A percentile compares a stretch with the other conserved stretches of the same genome.
Conservation (phyloP, 2,329 filamentous ascomycete species). For the Xylariaceae sp. region DNA sequence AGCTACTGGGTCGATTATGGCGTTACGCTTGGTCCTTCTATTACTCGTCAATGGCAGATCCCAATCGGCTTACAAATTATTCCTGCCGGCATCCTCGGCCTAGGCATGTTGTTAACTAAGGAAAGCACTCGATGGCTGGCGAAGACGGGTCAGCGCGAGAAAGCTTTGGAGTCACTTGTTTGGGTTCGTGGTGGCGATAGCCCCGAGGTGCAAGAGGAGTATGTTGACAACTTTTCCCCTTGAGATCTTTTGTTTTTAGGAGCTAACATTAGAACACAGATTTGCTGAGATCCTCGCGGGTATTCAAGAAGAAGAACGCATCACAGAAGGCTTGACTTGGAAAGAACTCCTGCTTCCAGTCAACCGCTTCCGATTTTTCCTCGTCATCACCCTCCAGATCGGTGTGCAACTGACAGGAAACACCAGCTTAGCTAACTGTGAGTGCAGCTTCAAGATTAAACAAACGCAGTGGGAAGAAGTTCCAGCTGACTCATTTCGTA, state of each 20-base stretch:
- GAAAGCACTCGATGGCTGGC: conserved; percentile 47
- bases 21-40: conserved; percentile 34
- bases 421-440: conserved; percentile 47
- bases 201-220: conserved; percentile 34
- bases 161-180: conserved; percentile 44
- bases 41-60: conserved; percentile 47
- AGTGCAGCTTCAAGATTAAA: conserved; percentile 1
- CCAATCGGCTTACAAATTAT: conserved; percentile 46
- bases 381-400: conserved; percentile 48
- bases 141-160: conserved; percentile 40
- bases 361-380: conserved; percentile 45
- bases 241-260: neutral
- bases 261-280: conserved; percentile 17
- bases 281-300: conserved; percentile 41
- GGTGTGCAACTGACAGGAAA: conserved; percentile 47
- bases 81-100: conserved; percentile 41
- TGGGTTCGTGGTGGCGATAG: conserved; percentile 49
- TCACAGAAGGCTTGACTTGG: conserved; percentile 43
- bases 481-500: conserved; percentile 13
- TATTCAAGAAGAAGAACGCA: conserved; percentile 43
- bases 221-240: conserved; percentile 4
- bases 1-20: conserved; percentile 46
- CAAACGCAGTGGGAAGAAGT: no score
- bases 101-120: conserved; percentile 46
- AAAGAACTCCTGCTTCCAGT: conserved; percentile 43